phyloP scores from a whole-genome alignment of 139 green algal genomes.

The Closterium sp. region DNA sequence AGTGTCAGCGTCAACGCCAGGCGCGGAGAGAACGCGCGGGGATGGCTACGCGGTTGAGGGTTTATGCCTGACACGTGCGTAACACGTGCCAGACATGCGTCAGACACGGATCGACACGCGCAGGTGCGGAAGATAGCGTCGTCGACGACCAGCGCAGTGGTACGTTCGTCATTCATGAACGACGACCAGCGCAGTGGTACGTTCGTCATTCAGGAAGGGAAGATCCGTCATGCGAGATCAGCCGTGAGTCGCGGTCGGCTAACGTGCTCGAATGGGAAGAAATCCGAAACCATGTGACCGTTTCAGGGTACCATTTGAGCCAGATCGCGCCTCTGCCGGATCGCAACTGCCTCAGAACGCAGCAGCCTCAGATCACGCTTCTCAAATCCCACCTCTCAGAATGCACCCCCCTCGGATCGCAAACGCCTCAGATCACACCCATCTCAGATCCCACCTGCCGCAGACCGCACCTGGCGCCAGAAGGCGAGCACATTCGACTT shows the following conservation, averaged over 20 bases:
- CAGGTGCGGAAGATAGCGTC: too few species aligned
- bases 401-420: too few species aligned
- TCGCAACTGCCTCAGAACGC: not conserved
- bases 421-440: conserved; percentile 7
- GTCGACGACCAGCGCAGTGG: too few species aligned
- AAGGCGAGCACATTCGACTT: conserved; percentile 86
- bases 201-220: not conserved
- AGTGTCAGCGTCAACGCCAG: too few species aligned
- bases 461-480: conserved; percentile 48
- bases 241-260: not conserved
- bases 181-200: too few species aligned
- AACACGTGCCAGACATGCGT: not conserved
- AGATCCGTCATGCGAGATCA: not conserved
- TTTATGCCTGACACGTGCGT: not conserved
- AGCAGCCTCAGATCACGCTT: conserved; percentile 21
- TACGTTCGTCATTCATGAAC: too few species aligned
- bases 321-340: not conserved
- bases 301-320: not conserved
- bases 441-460: not conserved
- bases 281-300: too few species aligned
- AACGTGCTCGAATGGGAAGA: not conserved
- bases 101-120: too few species aligned
- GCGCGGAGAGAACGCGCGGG: too few species aligned
- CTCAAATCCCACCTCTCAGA: too few species aligned
- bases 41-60: not conserved